Conservation (phyloP, 2,329 filamentous ascomycete species). For the Epichloe hybrida region DNA sequence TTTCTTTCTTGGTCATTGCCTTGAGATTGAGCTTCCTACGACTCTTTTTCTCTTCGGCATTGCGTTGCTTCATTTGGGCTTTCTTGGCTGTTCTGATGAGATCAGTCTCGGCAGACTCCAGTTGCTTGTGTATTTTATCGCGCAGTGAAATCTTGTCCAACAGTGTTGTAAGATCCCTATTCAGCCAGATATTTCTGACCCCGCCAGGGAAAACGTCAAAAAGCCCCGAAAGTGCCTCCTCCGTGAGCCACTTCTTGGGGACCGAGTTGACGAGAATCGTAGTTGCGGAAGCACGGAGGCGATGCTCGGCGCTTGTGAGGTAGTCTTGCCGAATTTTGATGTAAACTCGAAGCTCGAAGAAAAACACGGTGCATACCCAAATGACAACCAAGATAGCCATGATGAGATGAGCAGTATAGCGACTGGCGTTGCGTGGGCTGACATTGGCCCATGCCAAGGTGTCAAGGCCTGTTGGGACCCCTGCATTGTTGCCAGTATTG, state of each 20-base stretch:
- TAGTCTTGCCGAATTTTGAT: constrained; percentile 91
- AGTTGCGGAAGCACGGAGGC: constrained; percentile 82
- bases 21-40: constrained; percentile 39
- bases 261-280: constrained; percentile 90
- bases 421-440: constrained; percentile 44
- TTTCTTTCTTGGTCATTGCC: constrained; percentile 37
- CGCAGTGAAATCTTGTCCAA: constrained; percentile 72
- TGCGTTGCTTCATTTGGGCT: constrained; percentile 55
- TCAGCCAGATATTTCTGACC: constrained; percentile 92
- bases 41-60: constrained; percentile 49
- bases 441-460: constrained; percentile 82
- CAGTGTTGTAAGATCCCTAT: constrained; percentile 72
- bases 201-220: constrained; percentile 96
- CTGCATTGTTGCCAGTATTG: constrained; percentile 4
- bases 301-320: constrained; percentile 86
- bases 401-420: constrained; percentile 76
- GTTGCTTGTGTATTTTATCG: constrained; percentile 51
- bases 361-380: constrained; percentile 81
- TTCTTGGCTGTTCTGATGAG: constrained; percentile 70
- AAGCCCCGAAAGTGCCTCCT: constrained; percentile 66
- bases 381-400: constrained; percentile 65
- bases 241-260: constrained; percentile 76
- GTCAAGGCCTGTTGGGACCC: constrained; percentile 50
- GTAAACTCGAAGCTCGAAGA: constrained; percentile 73
- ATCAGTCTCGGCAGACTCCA: constrained; percentile 76